phyloP scores from a whole-genome alignment of 441 rosid genomes.

The Eugenia klotzschiana region DNA sequence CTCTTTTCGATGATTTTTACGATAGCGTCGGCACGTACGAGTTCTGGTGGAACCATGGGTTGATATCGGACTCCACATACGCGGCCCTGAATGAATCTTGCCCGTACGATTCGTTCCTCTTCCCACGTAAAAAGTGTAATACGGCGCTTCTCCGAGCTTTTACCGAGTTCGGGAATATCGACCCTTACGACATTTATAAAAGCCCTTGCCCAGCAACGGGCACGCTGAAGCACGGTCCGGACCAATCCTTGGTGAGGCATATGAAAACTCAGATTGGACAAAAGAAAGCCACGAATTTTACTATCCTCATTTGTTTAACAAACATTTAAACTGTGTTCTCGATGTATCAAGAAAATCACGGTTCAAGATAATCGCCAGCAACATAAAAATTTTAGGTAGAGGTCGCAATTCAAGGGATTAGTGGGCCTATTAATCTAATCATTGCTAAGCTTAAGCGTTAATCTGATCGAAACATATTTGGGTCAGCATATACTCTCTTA shows the following conservation, averaged over 20 bases:
- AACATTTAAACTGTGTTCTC: not conserved
- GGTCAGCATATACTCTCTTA: not conserved
- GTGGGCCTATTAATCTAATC: too few species aligned
- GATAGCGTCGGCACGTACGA: conserved; percentile 29
- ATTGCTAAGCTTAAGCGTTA: too few species aligned
- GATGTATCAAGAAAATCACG: not conserved
- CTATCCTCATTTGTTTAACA: not conserved
- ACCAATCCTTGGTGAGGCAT: conserved; percentile 20
- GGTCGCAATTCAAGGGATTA: too few species aligned
- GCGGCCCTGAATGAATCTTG: conserved; percentile 21
- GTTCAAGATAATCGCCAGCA: not conserved
- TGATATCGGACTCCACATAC: conserved; percentile 32
- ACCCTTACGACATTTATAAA: conserved; percentile 21
- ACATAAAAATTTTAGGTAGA: too few species aligned
- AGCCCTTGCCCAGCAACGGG: conserved; percentile 6
- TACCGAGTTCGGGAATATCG: conserved; percentile 29
- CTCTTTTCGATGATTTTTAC: conserved; percentile 26
- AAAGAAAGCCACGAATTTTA: not conserved
- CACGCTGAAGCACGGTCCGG: conserved; percentile 1
- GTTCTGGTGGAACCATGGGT: conserved; percentile 43
- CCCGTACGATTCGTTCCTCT: conserved; percentile 26
- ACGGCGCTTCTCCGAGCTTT: conserved; percentile 7
- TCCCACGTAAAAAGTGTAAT: conserved; percentile 14
- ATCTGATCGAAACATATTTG: not conserved
- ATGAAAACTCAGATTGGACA: not conserved